Base-by-base conservation (phyloP, 129 eudicot genomes). In the Scalesia atractyloides region DNA sequence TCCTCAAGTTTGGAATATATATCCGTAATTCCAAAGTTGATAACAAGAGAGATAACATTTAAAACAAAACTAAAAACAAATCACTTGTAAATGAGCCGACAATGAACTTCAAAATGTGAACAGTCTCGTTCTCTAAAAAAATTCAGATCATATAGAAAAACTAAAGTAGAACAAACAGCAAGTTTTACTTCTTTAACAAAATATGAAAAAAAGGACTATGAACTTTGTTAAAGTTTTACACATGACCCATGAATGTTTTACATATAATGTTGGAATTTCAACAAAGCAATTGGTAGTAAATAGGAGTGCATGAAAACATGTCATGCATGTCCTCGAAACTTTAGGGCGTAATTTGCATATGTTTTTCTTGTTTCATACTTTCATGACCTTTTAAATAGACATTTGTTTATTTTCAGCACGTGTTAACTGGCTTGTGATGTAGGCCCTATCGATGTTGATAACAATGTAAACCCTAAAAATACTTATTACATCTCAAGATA, bases 1-100 rank as follows among this genome's bases (percentile, higher is more conserved):
- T 60, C 46, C 65, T 54, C 69, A 26, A 60, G 69, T 73, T 44
- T 12, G 34, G 67, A 59, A 73, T 22, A 64, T 36, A 44, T 56
- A 8, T 20, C 11, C 10, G 62, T 34, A 18, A 33, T n/a, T 51
- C 26, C 64, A 14, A 51, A 16, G 4, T n/a, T n/a, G 48, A 17
- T 51, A 52, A 53, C 11, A 51, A 52, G 17, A 17, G 17, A 26
- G 72, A 47, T 19, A 14, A 3, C 54, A 46, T 22, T 26, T 9
- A 49, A 49, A 69, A 34, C 64, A 30, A 12, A 17, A 11, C 34
- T 46, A 34, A 69, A 51, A 33, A 34, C 48, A 48, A 48, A 48
- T 34, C 22, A 36, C 2, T 3, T 16, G 50, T 69, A 46, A 17
- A 66, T 19, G 52, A 69, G 74, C 74, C 51, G 49, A 69, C 62